Percentiles rank a stretch among this genome's conserved stretches.
phyloP scores from a whole-genome alignment of 176 grass and related monocot species.

The Cenchrus fungigraminus region DNA sequence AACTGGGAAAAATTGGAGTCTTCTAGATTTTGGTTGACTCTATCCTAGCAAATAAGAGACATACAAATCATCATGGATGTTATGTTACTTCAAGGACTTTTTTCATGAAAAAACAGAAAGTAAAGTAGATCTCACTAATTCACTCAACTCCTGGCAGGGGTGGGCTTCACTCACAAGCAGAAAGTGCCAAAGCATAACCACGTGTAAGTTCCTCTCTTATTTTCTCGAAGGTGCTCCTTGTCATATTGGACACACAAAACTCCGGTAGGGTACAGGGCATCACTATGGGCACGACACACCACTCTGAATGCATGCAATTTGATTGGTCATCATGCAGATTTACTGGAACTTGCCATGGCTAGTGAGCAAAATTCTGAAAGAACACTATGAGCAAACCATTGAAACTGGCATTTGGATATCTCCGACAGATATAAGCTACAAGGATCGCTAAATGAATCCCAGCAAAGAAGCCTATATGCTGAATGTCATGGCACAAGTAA shows the following conservation, averaged over 20 bases:
- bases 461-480: conserved; percentile 64
- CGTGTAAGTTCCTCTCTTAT: conserved; percentile 54
- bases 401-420: conserved; percentile 46
- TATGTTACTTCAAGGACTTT: neutral
- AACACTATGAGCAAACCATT: conserved; percentile 57
- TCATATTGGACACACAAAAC: conserved; percentile 64
- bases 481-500: conserved; percentile 15
- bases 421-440: conserved; percentile 55
- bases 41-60: neutral
- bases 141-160: no score
- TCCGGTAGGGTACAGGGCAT: conserved; percentile 68
- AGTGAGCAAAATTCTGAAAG: conserved; percentile 69
- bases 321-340: conserved; percentile 46
- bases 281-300: conserved; percentile 62
- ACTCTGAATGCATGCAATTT: neutral
- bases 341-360: conserved; percentile 63
- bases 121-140: neutral
- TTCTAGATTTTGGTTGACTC: neutral
- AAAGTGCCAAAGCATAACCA: conserved; percentile 48
- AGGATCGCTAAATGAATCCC: no score
- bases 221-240: conserved; percentile 54
- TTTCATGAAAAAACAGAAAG: neutral
- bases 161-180: no score
- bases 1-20: neutral
- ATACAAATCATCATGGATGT: neutral